These are phyloP conservation scores for Ceratobasidium sp. DNA, from an alignment of 1,284 basidiomycete genomes.

Conservation along the genomic window DNA sequence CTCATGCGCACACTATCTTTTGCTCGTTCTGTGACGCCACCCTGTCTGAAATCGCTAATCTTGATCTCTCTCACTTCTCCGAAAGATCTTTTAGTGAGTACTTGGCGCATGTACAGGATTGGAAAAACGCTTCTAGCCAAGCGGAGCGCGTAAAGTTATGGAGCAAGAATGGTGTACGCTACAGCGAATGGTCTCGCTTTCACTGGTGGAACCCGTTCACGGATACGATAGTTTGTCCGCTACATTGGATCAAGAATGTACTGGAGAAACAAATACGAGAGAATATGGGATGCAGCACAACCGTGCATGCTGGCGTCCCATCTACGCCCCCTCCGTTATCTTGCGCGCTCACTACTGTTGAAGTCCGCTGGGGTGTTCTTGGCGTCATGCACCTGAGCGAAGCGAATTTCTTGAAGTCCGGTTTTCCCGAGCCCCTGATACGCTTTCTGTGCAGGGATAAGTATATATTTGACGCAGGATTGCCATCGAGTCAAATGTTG, in stretches of 20 bases:
- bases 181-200: neutral
- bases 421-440: neutral
- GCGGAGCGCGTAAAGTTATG: neutral
- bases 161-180: neutral
- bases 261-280: conserved; percentile 18
- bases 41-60: neutral
- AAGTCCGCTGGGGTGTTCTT: neutral
- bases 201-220: neutral
- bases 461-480: neutral
- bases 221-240: neutral
- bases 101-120: neutral
- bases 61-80: neutral
- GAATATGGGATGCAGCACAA: conserved; percentile 5
- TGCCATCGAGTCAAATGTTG: neutral
- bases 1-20: neutral
- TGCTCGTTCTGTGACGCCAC: neutral
- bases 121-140: neutral
- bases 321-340: neutral
- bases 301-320: neutral
- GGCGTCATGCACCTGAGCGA: neutral
- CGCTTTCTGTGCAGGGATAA: neutral
- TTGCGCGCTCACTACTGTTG: neutral
- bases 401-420: neutral
- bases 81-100: neutral
- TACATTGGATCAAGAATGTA: conserved; percentile 9